Conservation (phyloP, 1,284 basidiomycete genomes). For the Ganoderma resinaceum region DNA sequence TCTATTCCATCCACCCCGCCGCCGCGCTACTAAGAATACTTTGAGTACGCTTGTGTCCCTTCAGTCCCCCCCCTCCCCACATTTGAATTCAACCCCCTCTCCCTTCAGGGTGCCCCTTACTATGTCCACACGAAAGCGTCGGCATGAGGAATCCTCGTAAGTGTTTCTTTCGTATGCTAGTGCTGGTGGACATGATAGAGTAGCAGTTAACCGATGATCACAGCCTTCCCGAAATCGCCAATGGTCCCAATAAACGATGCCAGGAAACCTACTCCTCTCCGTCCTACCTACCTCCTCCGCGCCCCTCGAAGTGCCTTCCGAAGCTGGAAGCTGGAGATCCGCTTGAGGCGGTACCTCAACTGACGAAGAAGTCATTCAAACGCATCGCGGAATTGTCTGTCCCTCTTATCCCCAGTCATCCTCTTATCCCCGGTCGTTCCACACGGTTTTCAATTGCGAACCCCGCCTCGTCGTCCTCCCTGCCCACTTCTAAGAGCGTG, state of each 20-base stretch:
- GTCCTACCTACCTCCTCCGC: background rate
- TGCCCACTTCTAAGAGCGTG: background rate
- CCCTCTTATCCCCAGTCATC: background rate
- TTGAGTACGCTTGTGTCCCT: background rate
- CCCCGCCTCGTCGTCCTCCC: background rate
- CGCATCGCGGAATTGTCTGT: background rate
- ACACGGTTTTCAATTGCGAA: background rate
- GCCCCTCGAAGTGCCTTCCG: background rate
- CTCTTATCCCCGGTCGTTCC: background rate
- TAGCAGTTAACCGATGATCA: background rate
- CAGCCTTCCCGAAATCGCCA: background rate
- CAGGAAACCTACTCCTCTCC: background rate
- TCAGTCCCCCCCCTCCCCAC: background rate
- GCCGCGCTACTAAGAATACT: background rate
- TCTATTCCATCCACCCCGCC: background rate
- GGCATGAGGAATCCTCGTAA: background rate
- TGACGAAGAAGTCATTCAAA: background rate
- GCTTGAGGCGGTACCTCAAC: background rate
- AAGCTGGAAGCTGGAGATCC: background rate
- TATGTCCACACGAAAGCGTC: background rate
- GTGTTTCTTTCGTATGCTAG: background rate
- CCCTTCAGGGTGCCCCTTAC: background rate
- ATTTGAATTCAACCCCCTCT: background rate
- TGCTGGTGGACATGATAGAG: no score
- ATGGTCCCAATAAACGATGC: background rate